Base-by-base conservation (phyloP, 257 asterid species). In the Apocynum venetum region DNA sequence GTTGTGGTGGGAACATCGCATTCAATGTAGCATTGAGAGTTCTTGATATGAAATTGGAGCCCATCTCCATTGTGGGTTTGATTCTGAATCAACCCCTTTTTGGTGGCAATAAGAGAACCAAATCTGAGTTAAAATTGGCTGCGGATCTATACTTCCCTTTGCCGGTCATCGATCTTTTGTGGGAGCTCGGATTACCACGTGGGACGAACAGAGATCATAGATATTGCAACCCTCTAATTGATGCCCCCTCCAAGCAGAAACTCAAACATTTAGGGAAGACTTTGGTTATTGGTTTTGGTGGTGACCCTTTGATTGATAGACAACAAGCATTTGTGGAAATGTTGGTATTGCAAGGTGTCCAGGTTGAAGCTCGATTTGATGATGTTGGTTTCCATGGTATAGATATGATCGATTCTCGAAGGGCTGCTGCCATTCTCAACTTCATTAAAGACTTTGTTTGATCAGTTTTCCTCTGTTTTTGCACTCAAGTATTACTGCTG, bases 151-250 rank as follows among this genome's bases (percentile, higher is more conserved):
- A 82, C 75, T 90, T 93, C 15, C 98, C 98, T 4, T 73, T 95
- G 73, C 98, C 98, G 44, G 97, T 86, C 0, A 82, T 81, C 4
- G 99, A 95, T 78, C 71, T 87, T 41, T 78, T 89, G 0, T 95
- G 99, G 99, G 98, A 93, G 82, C 86, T 93, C 35, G 98, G 97
- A 20, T 83, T 95, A 81, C 97, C 99, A 14, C 53, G 15, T 0
- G 91, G 96, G 1, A 78, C 91, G 12, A 97, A 95, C 79, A 85
- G 99, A 36, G 96, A 91, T 71, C 98, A 93, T 79, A 83, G 97
- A 41, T 95, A 70, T 82, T 86, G 98, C 25, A 93, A 95, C 59
- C 98, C 98, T 4, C 76, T 93, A 40, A 17, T 38, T 49, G 98
- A 95, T 71, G 77, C 75, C 38, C 76, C 86, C 8, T 8, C 64